Base-by-base conservation (phyloP, 345 rosid species). In the Euphorbia pulcherrima region DNA sequence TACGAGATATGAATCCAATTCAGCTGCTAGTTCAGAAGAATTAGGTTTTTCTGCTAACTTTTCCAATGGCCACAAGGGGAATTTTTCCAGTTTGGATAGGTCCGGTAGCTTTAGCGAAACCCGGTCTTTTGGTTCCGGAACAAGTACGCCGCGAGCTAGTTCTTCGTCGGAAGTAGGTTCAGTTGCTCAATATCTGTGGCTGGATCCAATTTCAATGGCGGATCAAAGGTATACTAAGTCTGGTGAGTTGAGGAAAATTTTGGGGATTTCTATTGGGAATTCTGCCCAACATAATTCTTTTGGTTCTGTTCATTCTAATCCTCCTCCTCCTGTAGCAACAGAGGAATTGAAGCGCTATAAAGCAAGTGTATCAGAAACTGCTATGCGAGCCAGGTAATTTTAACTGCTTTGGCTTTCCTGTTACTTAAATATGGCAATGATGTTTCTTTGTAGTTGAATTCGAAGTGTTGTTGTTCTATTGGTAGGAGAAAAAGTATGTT, bases 311-410 rank as follows among this genome's bases (percentile, higher is more conserved):
- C 78, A 72, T 70, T 51, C 79, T 11, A 86, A 86, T 71, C 69
- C 82, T 57, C 66, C 77, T 57, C 75, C 77, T 53, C 72, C 79
- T 9, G 82, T 69, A 56, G 81, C 77, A 26, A 55, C 72, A 10
- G 85, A 82, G 75, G 90, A 86, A 62, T 72, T 86, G 67, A 84
- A 75, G 74, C 83, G 83, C 62, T 75, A 77, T 54, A 84, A 67
- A 73, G 65, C 57, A 27, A 74, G 75, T 67, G 58, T 86, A 65
- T 24, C 26, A 18, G 85, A 82, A 55, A 59, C 70, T 68, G 53
- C 67, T 44, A 11, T 0, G 16, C 81, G 78, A 78, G 85, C 90
- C 67, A 77, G 86, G 90, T 86, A 80, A 61, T 40, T 51, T 28
- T 33, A 14, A 37, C 24, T 37, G 21, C 50, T 52, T 7, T 26